phyloP scores from a whole-genome alignment of 2,329 filamentous ascomycete genomes.

The Myriosclerotinia curreyana region DNA sequence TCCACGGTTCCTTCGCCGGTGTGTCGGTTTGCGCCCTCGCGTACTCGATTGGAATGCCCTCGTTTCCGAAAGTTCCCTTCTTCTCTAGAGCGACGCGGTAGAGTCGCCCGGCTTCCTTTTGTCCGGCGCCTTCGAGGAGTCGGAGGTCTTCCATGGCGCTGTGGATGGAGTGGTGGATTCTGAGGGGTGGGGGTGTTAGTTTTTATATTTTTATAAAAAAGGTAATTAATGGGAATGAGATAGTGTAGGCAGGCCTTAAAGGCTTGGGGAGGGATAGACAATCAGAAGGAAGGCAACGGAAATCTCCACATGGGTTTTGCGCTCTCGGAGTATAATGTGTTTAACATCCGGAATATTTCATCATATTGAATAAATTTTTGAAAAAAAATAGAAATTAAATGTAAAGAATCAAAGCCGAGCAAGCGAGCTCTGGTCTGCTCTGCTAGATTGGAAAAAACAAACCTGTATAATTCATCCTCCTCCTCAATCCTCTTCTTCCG shows the following conservation, averaged over 20 bases:
- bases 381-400: background rate
- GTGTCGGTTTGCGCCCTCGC: slow-evolving; percentile 80
- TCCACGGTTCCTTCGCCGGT: slow-evolving; percentile 81
- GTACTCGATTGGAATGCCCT: slow-evolving; percentile 88
- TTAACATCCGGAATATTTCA: slow-evolving; percentile 20
- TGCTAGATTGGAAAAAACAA: slow-evolving; percentile 33
- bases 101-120: slow-evolving; percentile 65
- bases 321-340: slow-evolving; percentile 19
- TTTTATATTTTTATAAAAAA: no score
- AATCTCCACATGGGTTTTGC: slow-evolving; percentile 20
- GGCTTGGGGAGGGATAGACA: background rate
- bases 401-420: background rate
- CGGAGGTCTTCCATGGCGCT: slow-evolving; percentile 82
- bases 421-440: background rate
- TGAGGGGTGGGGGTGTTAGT: slow-evolving; percentile 16
- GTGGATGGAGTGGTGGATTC: slow-evolving; percentile 75
- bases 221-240: background rate
- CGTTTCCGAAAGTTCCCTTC: slow-evolving; percentile 70
- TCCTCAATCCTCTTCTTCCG: slow-evolving; percentile 62
- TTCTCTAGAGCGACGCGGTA: slow-evolving; percentile 90
- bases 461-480: slow-evolving; percentile 70
- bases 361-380: slow-evolving; percentile 7
- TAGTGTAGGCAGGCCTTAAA: background rate
- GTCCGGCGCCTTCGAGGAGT: slow-evolving; percentile 52
- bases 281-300: slow-evolving; percentile 21